These are phyloP conservation scores for Aquanectria penicillioides DNA, from an alignment of 2,329 filamentous ascomycete genomes.

Conservation along the genomic window DNA sequence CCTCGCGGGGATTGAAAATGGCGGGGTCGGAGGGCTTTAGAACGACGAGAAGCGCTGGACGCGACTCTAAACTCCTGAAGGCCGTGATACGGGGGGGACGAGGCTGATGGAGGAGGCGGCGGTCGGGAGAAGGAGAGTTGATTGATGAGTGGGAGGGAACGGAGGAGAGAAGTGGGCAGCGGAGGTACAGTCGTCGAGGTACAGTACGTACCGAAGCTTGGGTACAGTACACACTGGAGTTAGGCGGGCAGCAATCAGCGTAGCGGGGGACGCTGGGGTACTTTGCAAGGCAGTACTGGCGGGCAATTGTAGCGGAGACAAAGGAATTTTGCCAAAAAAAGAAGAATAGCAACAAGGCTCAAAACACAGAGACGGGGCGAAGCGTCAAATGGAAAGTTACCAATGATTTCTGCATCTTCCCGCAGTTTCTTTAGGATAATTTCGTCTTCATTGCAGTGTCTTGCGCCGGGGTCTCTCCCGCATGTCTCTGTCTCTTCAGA, in stretches of 20 bases:
- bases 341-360: too few species aligned
- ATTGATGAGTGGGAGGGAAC: constrained; percentile 20
- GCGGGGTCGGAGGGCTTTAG: constrained; percentile 2
- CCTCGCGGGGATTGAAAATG: not conserved
- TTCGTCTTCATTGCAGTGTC: too few species aligned
- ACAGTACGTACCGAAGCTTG: constrained; percentile 19
- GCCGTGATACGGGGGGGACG: constrained; percentile 16
- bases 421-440: too few species aligned
- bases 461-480: too few species aligned
- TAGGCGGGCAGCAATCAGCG: constrained; percentile 7
- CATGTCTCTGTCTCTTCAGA: too few species aligned
- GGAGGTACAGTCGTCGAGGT: constrained; percentile 8
- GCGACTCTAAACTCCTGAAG: constrained; percentile 13
- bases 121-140: constrained; percentile 21
- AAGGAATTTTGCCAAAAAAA: too few species aligned
- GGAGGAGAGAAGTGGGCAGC: constrained; percentile 9
- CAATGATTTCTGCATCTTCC: too few species aligned
- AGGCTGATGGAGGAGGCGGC: constrained; percentile 24
- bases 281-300: not conserved
- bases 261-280: constrained; percentile 9
- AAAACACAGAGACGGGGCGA: too few species aligned
- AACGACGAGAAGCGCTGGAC: constrained; percentile 1
- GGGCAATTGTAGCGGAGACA: too few species aligned
- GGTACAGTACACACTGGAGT: constrained; percentile 8
- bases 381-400: too few species aligned